Base-by-base conservation (phyloP, 2,329 filamentous ascomycete species). In the Cephalotrichum gorgonifer region DNA sequence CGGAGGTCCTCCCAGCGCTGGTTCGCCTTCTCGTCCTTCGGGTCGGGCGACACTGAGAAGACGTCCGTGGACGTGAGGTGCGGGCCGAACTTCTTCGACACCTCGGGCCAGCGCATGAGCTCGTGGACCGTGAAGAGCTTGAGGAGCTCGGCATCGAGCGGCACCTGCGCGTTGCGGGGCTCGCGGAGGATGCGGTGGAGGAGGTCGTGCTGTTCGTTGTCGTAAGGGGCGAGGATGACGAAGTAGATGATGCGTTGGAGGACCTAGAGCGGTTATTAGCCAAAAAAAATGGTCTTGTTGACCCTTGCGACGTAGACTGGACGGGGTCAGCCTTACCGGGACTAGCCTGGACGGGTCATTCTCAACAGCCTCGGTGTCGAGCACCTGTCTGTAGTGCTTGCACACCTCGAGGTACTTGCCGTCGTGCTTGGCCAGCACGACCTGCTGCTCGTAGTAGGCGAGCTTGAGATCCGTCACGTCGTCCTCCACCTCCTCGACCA, bases 191-290 rank as follows among this genome's bases (percentile, higher is more conserved):
- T 86, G 60, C 93, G 87, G 71, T 98, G 90, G 53, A 98, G 83
- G 49, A 98, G 85, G 58, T 98, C 93, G 58, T 91, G 93, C 66
- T 98, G 93, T 67, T 98, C 93, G 68, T 98, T 98, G 72, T 98
- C 91, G 69, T 97, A 89, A 7, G 93, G 90, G 7, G 93, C 87
- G 47, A 98, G 85, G 56, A 97, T 93, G 64, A 95, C 83, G 68
- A 95, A 98, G 77, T 95, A 97, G 69, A 97, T 90, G 64, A 97
- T 89, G 61, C 93, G 83, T 72, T 95, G 89, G 41, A 98, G 79
- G 17, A 89, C 81, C 88, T 94, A 17, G 5, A 22, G 20, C 11
- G 6, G 15, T 14, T 22, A 20, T n/a, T n/a, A 15, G 12, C 15
- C 42, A 67, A n/a, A n/a, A n/a, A n/a, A n/a, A n/a, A n/a, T n/a